Conservation (phyloP, 2,329 filamentous ascomycete species). For the Aureobasidium namibiae region DNA sequence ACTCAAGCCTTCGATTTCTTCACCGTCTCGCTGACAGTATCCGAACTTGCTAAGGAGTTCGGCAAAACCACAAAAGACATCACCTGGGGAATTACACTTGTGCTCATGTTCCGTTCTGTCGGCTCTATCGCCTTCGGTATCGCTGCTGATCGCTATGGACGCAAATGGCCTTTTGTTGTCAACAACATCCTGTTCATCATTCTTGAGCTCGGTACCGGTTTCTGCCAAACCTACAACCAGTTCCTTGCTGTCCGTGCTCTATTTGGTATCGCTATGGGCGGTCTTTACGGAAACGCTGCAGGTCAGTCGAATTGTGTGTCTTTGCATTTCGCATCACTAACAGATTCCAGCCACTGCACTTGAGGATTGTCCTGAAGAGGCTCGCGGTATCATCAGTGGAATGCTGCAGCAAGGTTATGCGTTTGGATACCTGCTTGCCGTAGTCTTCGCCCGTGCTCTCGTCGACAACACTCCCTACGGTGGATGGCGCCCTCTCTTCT, state of each 20-base stretch:
- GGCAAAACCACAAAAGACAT: constrained; percentile 46
- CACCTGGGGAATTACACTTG: constrained; percentile 44
- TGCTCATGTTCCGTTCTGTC: constrained; percentile 29
- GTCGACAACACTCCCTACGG: constrained; percentile 65
- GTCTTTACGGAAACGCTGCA: constrained; percentile 25
- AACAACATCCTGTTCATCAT: constrained; percentile 30
- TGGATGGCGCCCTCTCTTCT: constrained; percentile 73
- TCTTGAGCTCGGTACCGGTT: constrained; percentile 31
- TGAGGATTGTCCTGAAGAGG: constrained; percentile 32
- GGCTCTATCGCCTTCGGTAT: constrained; percentile 25
- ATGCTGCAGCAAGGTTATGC: constrained; percentile 34
- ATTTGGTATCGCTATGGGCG: constrained; percentile 32
- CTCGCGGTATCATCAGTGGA: constrained; percentile 30
- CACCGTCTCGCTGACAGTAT: constrained; percentile 47
- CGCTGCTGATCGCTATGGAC: constrained; percentile 24
- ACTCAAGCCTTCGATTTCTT: constrained; percentile 31
- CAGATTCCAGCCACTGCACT: constrained; percentile 26
- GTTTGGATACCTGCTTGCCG: constrained; percentile 50
- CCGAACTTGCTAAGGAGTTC: constrained; percentile 43
- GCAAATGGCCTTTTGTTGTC: constrained; percentile 29
- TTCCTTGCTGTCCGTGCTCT: constrained; percentile 31
- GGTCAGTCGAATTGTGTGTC: too few relatives aligned
- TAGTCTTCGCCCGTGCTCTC: constrained; percentile 51
- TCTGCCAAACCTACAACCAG: constrained; percentile 27
- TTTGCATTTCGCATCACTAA: too few relatives aligned